These are phyloP conservation scores for Polytrichum commune DNA, from an alignment of 225 moss, liverwort and hornwort species.

Conservation along the genomic window DNA sequence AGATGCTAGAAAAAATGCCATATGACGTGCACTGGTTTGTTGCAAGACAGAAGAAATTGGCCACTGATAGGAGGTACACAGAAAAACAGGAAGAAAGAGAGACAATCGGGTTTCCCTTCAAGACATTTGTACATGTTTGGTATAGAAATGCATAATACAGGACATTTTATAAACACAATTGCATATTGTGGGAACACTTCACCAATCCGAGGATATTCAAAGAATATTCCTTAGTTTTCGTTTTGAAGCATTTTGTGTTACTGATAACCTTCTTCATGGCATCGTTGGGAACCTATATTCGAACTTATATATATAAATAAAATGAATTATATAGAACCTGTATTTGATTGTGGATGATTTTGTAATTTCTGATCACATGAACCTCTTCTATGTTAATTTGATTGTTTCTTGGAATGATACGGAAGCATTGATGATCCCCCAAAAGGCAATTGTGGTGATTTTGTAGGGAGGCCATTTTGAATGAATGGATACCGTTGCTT, in stretches of 20 bases:
- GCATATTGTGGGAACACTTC: no score
- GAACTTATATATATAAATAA: background rate
- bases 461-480: constrained; percentile 34
- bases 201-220: no score
- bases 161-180: no score
- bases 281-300: no score
- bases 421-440: background rate
- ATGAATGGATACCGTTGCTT: constrained; percentile 65
- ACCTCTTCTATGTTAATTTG: background rate
- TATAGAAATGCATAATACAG: no score
- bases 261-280: no score
- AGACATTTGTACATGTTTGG: no score
- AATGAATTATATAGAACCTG: background rate
- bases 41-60: constrained; percentile 39
- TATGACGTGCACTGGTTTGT: constrained; percentile 52
- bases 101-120: no score
- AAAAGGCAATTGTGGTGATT: background rate
- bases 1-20: constrained; percentile 43
- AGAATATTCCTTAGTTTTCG: no score
- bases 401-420: background rate
- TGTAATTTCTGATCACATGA: background rate
- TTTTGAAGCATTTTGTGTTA: no score
- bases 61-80: constrained; percentile 53
- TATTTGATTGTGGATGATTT: background rate
- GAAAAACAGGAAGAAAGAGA: no score